phyloP scores from a whole-genome alignment of 1,139 yeast species.

The Geotrichum restrictum region DNA sequence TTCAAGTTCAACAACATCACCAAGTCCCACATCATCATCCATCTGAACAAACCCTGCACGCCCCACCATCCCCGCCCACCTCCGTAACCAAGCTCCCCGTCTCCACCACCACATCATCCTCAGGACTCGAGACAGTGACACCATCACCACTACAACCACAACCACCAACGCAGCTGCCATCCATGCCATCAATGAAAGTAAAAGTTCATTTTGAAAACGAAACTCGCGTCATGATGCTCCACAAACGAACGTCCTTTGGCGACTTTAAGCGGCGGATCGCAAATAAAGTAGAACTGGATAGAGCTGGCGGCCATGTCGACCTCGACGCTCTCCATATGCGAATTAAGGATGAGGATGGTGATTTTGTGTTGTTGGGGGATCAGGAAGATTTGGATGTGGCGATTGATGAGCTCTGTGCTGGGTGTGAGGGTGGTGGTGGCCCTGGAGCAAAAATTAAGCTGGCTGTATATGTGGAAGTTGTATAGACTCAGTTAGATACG shows the following conservation, averaged over 20 bases:
- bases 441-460: not conserved
- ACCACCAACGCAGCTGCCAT: not conserved
- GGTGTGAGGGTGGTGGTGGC: not conserved
- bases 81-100: not conserved
- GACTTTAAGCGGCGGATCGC: not conserved
- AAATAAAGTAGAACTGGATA: not conserved
- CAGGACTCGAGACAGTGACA: not conserved
- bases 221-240: not conserved
- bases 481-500: too few relatives aligned
- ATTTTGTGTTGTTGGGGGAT: constrained; percentile 10
- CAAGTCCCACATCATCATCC: too few relatives aligned
- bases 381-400: constrained; percentile 15
- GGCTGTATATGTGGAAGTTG: not conserved
- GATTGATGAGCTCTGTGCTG: not conserved
- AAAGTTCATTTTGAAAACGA: not conserved
- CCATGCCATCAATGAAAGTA: not conserved
- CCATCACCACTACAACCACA: not conserved
- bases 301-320: too few relatives aligned
- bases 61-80: not conserved
- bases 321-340: not conserved
- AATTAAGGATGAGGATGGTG: constrained; percentile 13
- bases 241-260: not conserved
- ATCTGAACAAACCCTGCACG: not conserved
- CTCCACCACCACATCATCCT: not conserved
- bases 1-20: too few relatives aligned